These are phyloP conservation scores for Metschnikowia hibisci DNA, from an alignment of 805 yeast genomes.

Conservation along the genomic window DNA sequence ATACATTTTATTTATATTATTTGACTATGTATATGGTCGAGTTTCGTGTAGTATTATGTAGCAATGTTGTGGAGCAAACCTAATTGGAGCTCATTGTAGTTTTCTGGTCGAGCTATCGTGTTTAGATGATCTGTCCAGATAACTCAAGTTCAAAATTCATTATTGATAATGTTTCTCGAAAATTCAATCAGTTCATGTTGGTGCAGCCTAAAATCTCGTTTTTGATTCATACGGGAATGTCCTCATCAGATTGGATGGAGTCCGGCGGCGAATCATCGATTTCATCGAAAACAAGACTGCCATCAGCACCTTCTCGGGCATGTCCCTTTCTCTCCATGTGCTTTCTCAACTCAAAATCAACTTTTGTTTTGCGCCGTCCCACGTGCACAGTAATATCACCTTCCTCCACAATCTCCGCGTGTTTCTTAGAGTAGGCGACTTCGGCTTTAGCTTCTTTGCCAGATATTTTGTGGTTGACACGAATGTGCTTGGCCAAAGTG, in stretches of 20 bases:
- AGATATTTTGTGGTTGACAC: slow-evolving; percentile 44
- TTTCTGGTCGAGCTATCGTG: no score
- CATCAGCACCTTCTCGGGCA: slow-evolving; percentile 17
- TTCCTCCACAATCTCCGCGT: slow-evolving; percentile 46
- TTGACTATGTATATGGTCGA: no score
- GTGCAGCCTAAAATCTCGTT: no score
- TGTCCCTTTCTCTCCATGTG: slow-evolving; percentile 38
- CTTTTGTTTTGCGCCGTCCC: slow-evolving; percentile 43
- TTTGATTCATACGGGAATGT: neutral
- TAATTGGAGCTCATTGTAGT: no score
- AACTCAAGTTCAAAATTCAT: no score
- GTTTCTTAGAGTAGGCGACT: slow-evolving; percentile 43
- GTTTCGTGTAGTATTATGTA: no score
- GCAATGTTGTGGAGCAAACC: no score
- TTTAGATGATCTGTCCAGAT: no score
- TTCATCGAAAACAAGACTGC: slow-evolving; percentile 14
- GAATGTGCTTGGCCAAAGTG: slow-evolving; percentile 86
- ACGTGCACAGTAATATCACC: slow-evolving; percentile 46
- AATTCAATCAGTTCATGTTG: no score
- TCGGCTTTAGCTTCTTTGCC: slow-evolving; percentile 47
- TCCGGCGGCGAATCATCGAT: slow-evolving; percentile 16
- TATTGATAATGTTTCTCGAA: no score
- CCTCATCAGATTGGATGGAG: slow-evolving; percentile 11
- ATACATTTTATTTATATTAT: no score
- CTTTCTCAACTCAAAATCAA: slow-evolving; percentile 42